Base-by-base conservation (phyloP, 805 yeast genomes). In the Pichia heedii region DNA sequence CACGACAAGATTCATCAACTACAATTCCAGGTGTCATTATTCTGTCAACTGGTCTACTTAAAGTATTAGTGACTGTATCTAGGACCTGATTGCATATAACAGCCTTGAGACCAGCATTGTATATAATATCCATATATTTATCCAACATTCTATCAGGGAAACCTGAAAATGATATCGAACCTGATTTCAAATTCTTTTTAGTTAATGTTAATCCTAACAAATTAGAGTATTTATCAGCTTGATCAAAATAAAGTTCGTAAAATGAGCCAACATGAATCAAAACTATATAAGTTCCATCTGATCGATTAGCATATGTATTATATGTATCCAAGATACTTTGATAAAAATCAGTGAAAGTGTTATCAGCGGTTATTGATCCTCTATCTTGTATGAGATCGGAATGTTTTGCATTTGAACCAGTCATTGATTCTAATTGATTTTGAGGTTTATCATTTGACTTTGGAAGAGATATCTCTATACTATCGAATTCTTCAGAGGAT, bases 1-100 rank as follows among this genome's bases (percentile, higher is more conserved):
- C 84, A 54, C 90, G 66, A 48, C 90, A 80, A 0, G 83, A 78
- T 53, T 90, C 97, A 54, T 86, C 96, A 11, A 90, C 74, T 29
- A 90, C 71, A 0, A 97, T 90, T 0, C 98, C 98, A 0, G 97
- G 96, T 0, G 97, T 82, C 2, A 93, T 77, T 8, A 90, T 76
- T 35, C 97, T 67, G 7, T 86, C 73, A 0, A 93, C 77, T 29
- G 84, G 80, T 37, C 98, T 68, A 35, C 73, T 75, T 19, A 82
- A 72, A 33, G 57, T 60, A 26, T 64, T 66, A 9, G 52, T 50
- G 3, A 50, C 52, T 2, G 50, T 42, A 32, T 56, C 54, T 13
- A 39, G 50, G 34, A 62, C 69, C 61, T 90, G 94, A 52, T 85
- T 93, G n/a, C 86, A 77, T 7, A 89, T 70, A 0, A 90, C 95